Conservation (phyloP, 2,329 filamentous ascomycete species). For the Pseudogymnoascus sp. region DNA sequence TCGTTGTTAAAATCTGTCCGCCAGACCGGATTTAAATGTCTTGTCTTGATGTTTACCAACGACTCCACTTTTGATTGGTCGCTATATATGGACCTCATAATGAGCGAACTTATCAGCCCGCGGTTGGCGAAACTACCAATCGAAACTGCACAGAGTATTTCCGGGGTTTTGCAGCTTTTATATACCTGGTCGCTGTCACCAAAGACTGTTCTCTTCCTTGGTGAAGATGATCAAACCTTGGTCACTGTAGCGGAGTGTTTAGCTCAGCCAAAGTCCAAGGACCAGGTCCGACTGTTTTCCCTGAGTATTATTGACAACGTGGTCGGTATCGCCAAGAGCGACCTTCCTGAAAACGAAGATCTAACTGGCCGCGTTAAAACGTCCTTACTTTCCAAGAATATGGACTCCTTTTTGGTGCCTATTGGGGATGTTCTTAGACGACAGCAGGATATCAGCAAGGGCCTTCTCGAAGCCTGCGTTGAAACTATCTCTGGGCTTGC, state of each 20-base stretch:
- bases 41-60: conserved; percentile 71
- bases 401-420: conserved; percentile 57
- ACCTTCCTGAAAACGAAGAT: conserved; percentile 45
- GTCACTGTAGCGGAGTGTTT: conserved; percentile 67
- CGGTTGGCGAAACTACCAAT: conserved; percentile 70
- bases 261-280: conserved; percentile 66
- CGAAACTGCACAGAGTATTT: conserved; percentile 86
- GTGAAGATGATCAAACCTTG: conserved; percentile 54
- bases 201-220: conserved; percentile 62
- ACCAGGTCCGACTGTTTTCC: conserved; percentile 78
- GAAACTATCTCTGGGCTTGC: conserved; percentile 72
- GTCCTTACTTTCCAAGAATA: conserved; percentile 51
- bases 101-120: conserved; percentile 69
- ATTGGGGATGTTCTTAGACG: conserved; percentile 62
- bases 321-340: conserved; percentile 52
- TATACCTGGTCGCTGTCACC: conserved; percentile 70
- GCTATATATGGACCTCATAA: conserved; percentile 62
- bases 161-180: conserved; percentile 73
- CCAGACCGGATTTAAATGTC: conserved; percentile 72
- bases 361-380: conserved; percentile 43
- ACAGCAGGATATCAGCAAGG: conserved; percentile 53
- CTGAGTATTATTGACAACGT: conserved; percentile 69
- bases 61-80: conserved; percentile 66
- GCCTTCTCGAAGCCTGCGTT: conserved; percentile 73
- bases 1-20: conserved; percentile 63